Evolutionary conservation across 1,284 basidiomycete genomes (phyloP).

Genomic region (Cerioporus squamosus): DNA sequence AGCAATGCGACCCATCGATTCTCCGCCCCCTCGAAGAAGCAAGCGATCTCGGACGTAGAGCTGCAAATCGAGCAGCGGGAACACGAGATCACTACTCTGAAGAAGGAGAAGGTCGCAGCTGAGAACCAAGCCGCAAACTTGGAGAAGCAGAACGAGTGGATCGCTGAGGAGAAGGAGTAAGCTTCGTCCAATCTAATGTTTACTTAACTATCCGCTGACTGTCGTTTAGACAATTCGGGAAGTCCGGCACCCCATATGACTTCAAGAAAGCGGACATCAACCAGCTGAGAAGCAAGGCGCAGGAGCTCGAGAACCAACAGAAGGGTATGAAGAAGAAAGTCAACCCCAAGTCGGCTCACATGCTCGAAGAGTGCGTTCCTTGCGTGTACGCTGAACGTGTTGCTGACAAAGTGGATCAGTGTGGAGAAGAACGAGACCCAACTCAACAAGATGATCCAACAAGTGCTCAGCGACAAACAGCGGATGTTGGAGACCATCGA

Average conservation of each 20-base stretch:
- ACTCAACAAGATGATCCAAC: conserved; percentile 88
- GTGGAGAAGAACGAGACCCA: conserved; percentile 94
- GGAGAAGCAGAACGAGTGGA: conserved; percentile 91
- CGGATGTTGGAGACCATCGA: conserved; percentile 97
- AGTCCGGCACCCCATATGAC: conserved; percentile 83
- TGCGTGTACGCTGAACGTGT: not conserved
- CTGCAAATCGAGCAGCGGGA: conserved; percentile 66
- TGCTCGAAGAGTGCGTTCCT: conserved; percentile 85
- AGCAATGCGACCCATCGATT: too few species aligned
- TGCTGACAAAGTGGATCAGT: conserved; percentile 44
- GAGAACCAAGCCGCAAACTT: conserved; percentile 56
- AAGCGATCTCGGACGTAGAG: conserved; percentile 74
- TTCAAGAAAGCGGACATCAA: conserved; percentile 77
- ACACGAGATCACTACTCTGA: conserved; percentile 52
- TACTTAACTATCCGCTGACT: not conserved
- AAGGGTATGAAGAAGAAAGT: conserved; percentile 94
- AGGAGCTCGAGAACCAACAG: conserved; percentile 81
- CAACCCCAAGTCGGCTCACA: conserved; percentile 94
- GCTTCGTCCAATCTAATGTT: conserved; percentile 32
- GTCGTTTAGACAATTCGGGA: conserved; percentile 74
- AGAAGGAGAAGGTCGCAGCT: conserved; percentile 57
- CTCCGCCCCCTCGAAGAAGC: too few species aligned
- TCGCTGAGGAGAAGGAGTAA: conserved; percentile 83
- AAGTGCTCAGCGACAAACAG: conserved; percentile 91
- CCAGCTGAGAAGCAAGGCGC: conserved; percentile 68